These are phyloP conservation scores for Microstegium vimineum DNA, from an alignment of 176 grass and related monocot species.

Conservation along the genomic window DNA sequence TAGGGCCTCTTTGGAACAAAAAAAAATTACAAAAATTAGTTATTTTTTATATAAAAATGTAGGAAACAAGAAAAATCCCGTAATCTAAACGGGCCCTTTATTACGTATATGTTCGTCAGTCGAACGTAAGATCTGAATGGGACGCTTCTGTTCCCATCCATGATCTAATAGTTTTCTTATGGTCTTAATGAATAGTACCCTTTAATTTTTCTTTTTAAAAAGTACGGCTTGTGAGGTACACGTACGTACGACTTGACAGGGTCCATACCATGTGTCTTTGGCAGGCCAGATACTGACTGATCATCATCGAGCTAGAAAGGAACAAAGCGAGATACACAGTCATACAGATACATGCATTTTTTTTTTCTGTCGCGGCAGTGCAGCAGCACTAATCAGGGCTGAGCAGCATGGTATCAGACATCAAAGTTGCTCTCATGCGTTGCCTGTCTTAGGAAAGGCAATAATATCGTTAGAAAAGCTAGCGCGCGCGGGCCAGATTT, in stretches of 20 bases:
- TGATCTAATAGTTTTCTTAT: too few species aligned
- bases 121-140: too few species aligned
- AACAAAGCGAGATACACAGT: background rate
- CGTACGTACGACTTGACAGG: background rate
- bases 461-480: background rate
- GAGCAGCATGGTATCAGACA: background rate
- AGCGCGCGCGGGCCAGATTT: background rate
- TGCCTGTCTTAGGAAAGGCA: slow-evolving; percentile 3
- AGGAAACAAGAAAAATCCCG: too few species aligned
- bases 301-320: background rate
- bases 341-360: background rate
- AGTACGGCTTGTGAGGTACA: background rate
- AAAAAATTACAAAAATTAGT: too few species aligned
- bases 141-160: too few species aligned
- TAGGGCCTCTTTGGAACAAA: too few species aligned
- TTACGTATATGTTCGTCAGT: too few species aligned
- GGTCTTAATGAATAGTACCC: too few species aligned
- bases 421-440: background rate
- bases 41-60: too few species aligned
- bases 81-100: too few species aligned
- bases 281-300: background rate
- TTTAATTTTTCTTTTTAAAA: background rate
- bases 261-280: background rate
- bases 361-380: background rate
- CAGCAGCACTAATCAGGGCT: background rate